These are phyloP conservation scores for Ilyonectria destructans DNA, from an alignment of 2,329 filamentous ascomycete species.

Conservation along the genomic window DNA sequence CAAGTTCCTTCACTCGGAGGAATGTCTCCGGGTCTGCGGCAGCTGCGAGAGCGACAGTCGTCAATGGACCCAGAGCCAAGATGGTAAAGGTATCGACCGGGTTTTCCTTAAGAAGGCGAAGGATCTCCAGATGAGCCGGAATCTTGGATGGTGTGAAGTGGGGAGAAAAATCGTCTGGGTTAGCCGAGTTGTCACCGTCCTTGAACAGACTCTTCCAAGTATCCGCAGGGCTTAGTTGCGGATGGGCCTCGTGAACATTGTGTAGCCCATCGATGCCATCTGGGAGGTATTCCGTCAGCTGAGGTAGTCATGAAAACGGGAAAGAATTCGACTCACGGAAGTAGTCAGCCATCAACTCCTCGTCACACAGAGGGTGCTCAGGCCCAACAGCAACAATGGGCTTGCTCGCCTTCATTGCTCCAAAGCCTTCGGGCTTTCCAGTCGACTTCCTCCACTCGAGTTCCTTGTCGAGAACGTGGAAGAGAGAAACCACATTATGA, in stretches of 20 bases:
- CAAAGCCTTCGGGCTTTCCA: constrained; percentile 80
- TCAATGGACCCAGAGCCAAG: constrained; percentile 90
- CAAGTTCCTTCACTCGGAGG: constrained; percentile 88
- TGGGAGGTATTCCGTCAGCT: constrained; percentile 54
- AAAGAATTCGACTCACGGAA: constrained; percentile 77
- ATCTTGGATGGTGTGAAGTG: constrained; percentile 84
- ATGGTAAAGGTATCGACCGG: constrained; percentile 90
- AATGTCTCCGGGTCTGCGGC: constrained; percentile 92
- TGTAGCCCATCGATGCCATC: constrained; percentile 85
- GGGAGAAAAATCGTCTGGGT: constrained; percentile 64
- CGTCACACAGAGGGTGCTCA: constrained; percentile 87
- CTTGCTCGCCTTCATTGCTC: constrained; percentile 79
- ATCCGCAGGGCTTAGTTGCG: constrained; percentile 81
- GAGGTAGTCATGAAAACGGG: not conserved
- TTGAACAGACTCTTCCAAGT: constrained; percentile 81
- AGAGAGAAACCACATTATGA: constrained; percentile 90
- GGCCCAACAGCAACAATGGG: constrained; percentile 91
- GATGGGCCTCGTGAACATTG: constrained; percentile 81
- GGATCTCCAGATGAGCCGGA: constrained; percentile 87
- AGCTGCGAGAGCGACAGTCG: constrained; percentile 93
- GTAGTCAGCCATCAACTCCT: constrained; percentile 85
- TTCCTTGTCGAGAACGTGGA: constrained; percentile 93
- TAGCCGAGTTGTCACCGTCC: constrained; percentile 53
- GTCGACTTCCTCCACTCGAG: constrained; percentile 83
- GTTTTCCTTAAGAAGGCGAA: constrained; percentile 87